Conservation (phyloP, 1,139 yeast genomes). For the Taphrina populina region DNA sequence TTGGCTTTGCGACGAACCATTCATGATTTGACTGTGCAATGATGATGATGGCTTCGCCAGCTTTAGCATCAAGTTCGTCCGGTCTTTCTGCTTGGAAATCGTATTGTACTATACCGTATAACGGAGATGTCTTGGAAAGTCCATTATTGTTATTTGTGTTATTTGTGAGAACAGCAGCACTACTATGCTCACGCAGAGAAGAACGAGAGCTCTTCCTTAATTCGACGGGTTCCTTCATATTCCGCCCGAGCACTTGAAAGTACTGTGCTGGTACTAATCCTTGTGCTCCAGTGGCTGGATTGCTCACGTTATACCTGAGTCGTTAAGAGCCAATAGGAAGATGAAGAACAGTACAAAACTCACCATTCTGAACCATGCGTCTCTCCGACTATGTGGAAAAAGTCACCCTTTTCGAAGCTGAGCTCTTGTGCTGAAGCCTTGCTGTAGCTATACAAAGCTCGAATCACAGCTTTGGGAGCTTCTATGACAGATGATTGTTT, state of each 20-base stretch:
- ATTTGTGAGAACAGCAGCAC: background rate
- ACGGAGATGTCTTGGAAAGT: slow-evolving; percentile 42
- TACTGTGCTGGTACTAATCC: slow-evolving; percentile 88
- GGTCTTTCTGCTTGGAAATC: slow-evolving; percentile 85
- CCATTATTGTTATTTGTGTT: background rate
- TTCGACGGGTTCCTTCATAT: slow-evolving; percentile 22
- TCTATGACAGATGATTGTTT: slow-evolving; percentile 24
- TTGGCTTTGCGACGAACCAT: slow-evolving; percentile 97
- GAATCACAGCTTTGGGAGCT: slow-evolving; percentile 52
- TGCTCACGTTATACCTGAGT: slow-evolving; percentile 80
- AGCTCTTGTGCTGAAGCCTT: slow-evolving; percentile 85
- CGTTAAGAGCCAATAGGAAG: slow-evolving; percentile 66
- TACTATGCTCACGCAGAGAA: background rate
- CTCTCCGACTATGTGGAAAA: slow-evolving; percentile 72
- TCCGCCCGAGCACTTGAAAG: slow-evolving; percentile 64
- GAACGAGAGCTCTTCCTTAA: background rate
- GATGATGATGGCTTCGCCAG: slow-evolving; percentile 85
- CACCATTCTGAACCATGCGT: slow-evolving; percentile 66
- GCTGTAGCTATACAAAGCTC: slow-evolving; percentile 72
- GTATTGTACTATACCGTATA: slow-evolving; percentile 69
- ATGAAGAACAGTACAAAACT: slow-evolving; percentile 50
- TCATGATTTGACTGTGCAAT: slow-evolving; percentile 96
- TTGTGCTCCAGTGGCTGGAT: slow-evolving; percentile 70
- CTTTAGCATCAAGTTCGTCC: slow-evolving; percentile 78
- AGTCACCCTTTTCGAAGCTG: slow-evolving; percentile 75